phyloP scores from a whole-genome alignment of 805 yeast species.

The Yueomyces sp. region DNA sequence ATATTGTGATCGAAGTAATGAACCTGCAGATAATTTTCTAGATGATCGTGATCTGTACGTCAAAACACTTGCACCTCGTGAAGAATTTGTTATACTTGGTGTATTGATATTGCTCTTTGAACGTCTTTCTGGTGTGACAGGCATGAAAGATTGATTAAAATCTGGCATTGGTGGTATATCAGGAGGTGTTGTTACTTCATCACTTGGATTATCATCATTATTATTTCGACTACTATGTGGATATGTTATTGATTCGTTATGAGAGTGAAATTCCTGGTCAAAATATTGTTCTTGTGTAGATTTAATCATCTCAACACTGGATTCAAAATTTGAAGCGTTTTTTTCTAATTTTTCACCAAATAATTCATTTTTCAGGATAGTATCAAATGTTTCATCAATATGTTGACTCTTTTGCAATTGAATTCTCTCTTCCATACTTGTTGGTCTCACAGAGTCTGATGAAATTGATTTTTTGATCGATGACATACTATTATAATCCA shows the following conservation, averaged over 20 bases:
- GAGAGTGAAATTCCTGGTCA: neutral
- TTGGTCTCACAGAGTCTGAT: conserved; percentile 8
- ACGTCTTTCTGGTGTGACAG: conserved; percentile 25
- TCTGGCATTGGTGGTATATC: neutral
- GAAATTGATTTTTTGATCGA: conserved; percentile 19
- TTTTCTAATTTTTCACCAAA: conserved; percentile 77
- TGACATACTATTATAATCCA: conserved; percentile 79
- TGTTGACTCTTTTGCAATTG: conserved; percentile 62
- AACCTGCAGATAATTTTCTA: conserved; percentile 43
- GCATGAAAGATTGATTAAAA: conserved; percentile 4
- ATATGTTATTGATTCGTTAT: neutral
- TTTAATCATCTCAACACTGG: conserved; percentile 20
- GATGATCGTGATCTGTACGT: conserved; percentile 64
- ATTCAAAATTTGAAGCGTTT: conserved; percentile 19
- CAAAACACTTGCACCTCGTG: conserved; percentile 45
- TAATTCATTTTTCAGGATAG: conserved; percentile 75
- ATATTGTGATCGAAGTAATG: conserved; percentile 54
- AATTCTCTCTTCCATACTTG: conserved; percentile 35
- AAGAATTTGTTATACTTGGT: conserved; percentile 3
- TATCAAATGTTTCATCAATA: conserved; percentile 77
- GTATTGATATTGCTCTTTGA: neutral
- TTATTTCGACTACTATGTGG: neutral
- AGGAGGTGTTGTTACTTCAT: neutral
- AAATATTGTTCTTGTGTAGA: conserved; percentile 12
- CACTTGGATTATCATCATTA: neutral